Conservation (phyloP, 2,329 filamentous ascomycete genomes). For the Scortechinia acanthostroma region DNA sequence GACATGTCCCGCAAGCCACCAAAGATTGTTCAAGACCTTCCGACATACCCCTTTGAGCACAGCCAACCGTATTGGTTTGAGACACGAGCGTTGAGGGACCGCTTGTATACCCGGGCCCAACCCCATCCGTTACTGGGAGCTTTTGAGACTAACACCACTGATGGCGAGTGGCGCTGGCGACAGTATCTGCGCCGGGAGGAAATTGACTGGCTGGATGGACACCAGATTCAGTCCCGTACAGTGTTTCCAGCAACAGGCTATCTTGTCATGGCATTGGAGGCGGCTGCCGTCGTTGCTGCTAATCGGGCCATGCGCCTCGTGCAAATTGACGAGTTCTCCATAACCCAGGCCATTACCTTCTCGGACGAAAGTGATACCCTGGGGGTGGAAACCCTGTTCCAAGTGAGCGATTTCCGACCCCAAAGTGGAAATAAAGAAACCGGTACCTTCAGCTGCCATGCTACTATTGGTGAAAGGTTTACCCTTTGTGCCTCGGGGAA, state of each 20-base stretch:
- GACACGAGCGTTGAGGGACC: conserved; percentile 6
- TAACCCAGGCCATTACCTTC: not conserved
- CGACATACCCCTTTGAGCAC: conserved; percentile 22
- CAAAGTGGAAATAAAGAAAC: too few relatives aligned
- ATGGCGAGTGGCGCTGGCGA: conserved; percentile 12
- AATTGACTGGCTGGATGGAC: conserved; percentile 28
- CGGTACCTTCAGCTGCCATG: too few relatives aligned
- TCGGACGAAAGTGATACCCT: not conserved
- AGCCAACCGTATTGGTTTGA: conserved; percentile 14
- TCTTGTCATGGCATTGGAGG: conserved; percentile 33
- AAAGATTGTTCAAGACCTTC: too few relatives aligned
- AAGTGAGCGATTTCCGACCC: too few relatives aligned
- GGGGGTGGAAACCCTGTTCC: not conserved
- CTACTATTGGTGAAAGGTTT: too few relatives aligned
- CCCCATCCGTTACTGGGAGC: conserved; percentile 4
- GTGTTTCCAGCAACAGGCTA: conserved; percentile 36
- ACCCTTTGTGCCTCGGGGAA: too few relatives aligned
- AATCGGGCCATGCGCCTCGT: not conserved
- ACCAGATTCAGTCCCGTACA: conserved; percentile 21
- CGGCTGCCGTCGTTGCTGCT: conserved; percentile 14
- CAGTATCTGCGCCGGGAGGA: conserved; percentile 17
- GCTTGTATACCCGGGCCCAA: too few relatives aligned
- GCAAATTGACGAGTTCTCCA: not conserved
- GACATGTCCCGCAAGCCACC: too few relatives aligned
- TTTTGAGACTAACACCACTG: not conserved